Evolutionary conservation across 2,329 filamentous ascomycete species (phyloP).

Genomic region (Huntiella bhutanensis): DNA sequence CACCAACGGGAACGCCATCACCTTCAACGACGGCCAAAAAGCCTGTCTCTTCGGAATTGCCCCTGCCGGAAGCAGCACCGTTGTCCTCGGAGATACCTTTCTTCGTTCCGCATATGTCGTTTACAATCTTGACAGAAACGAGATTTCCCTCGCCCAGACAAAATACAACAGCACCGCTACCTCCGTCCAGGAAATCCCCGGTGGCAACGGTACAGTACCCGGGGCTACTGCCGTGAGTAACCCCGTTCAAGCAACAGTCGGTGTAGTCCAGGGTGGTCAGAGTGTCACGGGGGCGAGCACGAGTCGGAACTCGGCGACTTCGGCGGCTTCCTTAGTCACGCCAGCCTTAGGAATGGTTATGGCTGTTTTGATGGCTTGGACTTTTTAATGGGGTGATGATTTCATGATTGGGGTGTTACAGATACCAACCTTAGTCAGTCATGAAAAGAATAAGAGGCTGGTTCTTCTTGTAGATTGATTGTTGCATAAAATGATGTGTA

Average conservation of each 20-base stretch:
- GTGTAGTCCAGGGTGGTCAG: constrained; percentile 16
- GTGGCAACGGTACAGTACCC: constrained; percentile 30
- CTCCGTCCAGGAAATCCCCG: constrained; percentile 35
- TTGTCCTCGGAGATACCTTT: constrained; percentile 56
- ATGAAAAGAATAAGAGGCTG: not conserved
- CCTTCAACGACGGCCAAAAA: constrained; percentile 31
- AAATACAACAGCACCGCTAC: constrained; percentile 32
- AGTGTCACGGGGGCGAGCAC: not conserved
- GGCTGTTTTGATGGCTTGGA: not conserved
- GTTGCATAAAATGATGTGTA: not conserved
- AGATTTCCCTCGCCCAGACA: constrained; percentile 52
- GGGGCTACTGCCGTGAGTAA: constrained; percentile 31
- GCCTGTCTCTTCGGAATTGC: constrained; percentile 52
- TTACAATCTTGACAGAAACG: constrained; percentile 53
- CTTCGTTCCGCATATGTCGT: constrained; percentile 57
- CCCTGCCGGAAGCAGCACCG: constrained; percentile 33
- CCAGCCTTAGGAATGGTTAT: not conserved
- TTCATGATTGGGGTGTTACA: too few relatives aligned
- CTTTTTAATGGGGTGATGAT: too few relatives aligned
- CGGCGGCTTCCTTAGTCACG: not conserved
- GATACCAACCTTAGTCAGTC: not conserved
- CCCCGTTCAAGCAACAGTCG: constrained; percentile 30
- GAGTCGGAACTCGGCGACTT: not conserved
- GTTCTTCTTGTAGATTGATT: not conserved
- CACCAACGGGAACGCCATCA: constrained; percentile 26